Base-by-base conservation (phyloP, 2,329 filamentous ascomycete genomes). In the Clarireedia monteithiana region DNA sequence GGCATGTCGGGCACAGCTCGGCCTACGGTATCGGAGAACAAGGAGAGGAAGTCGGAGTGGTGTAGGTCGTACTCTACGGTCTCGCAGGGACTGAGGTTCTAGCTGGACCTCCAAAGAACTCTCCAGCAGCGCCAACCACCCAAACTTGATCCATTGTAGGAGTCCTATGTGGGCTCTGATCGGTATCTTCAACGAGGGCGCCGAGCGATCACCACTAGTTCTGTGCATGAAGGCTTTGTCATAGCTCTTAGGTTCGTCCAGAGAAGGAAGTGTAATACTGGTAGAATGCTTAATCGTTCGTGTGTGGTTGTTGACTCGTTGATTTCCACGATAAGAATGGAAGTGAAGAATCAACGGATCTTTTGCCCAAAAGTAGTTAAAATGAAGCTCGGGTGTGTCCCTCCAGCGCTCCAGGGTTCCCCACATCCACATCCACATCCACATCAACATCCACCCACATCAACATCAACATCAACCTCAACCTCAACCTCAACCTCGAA, bases 361-460 rank as follows among this genome's bases (percentile, higher is more conserved):
- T 59, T 60, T 60, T 60, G 46, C 54, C 59, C 45, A 12, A 49
- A 60, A 53, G 48, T 36, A 48, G 59, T 59, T 59, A 60, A 59
- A 53, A 57, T 54, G 42, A 27, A 42, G n/a, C 36, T 53, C 20
- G 23, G 17, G 36, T 15, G 5, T 30, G 7, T 24, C 36, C 27
- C n/a, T 34, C 17, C 27, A 9, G 15, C 23, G 12, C 9, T 27
- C 14, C 14, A n/a, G 23, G 15, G 27, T 50, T 44, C 53, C 24
- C 53, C 39, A 45, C 48, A 53, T 12, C 34, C 6, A 45, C 26
- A 47, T 14, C 26, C 20, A 53, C n/a, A 39, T 6, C 47, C 47
- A n/a, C 14, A 40, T n/a, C 6, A 40, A 12, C 38, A 40, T 14
- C 38, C 38, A 14, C 38, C 12, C 12, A 15, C 6, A 15, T 12